Percentiles rank a stretch among this genome's conserved stretches.
Conservation (phyloP, 2,329 filamentous ascomycete species). For the Zymoseptoria passerinii region DNA sequence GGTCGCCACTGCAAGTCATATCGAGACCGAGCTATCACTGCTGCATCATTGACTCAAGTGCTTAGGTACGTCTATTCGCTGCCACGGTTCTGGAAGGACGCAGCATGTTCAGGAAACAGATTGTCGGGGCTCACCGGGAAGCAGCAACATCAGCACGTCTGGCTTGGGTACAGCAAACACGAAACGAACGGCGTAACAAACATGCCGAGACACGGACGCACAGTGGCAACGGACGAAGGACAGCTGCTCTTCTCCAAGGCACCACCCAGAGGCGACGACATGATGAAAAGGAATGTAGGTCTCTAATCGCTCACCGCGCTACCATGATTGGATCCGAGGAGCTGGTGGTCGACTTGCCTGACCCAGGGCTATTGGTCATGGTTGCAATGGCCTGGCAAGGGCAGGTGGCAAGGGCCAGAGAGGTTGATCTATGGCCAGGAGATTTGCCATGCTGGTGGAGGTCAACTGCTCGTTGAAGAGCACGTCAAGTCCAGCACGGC, state of each 20-base stretch:
- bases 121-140: no score
- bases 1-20: no score
- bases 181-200: background rate
- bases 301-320: background rate
- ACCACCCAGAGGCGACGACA: background rate
- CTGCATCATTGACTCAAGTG: no score
- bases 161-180: background rate
- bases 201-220: background rate
- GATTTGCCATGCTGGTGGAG: background rate
- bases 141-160: no score
- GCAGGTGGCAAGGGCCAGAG: background rate
- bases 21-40: no score
- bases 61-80: no score
- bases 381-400: background rate
- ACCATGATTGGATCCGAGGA: background rate
- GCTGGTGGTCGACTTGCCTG: background rate
- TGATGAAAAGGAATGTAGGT: background rate
- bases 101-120: no score
- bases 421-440: background rate
- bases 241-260: background rate
- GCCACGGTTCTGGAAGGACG: no score
- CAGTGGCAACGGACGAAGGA: background rate
- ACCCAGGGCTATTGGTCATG: background rate
- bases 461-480: background rate
- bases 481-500: background rate